phyloP scores from a whole-genome alignment of 352 stramenopile genomes.

The Pythium rishiriense region DNA sequence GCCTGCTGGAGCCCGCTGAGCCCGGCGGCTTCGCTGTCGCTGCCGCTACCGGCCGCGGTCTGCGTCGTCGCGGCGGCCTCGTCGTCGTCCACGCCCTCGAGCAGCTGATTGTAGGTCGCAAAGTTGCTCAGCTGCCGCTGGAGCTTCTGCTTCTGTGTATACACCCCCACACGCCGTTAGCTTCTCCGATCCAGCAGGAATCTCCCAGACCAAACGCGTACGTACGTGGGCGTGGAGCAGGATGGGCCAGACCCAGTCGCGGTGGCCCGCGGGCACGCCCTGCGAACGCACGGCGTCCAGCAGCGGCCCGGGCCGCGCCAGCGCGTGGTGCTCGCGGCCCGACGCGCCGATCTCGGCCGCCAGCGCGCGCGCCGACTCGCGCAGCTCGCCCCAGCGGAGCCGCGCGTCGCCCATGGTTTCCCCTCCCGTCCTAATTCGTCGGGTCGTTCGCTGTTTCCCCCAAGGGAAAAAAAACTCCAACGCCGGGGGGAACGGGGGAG shows the following conservation, averaged over 20 bases:
- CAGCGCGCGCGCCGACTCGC: slow-evolving; percentile 55
- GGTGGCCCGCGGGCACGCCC: slow-evolving; percentile 64
- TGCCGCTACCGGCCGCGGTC: slow-evolving; percentile 18
- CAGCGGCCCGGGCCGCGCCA: slow-evolving; percentile 42
- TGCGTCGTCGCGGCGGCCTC: not conserved
- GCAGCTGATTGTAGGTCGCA: slow-evolving; percentile 54
- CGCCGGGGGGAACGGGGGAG: not conserved
- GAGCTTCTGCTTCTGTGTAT: slow-evolving; percentile 48
- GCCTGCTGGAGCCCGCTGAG: slow-evolving; percentile 58
- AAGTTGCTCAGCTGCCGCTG: slow-evolving; percentile 50
- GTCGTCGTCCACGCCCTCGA: slow-evolving; percentile 35
- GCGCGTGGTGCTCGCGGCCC: slow-evolving; percentile 69
- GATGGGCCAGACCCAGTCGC: slow-evolving; percentile 80
- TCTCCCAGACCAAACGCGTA: not conserved
- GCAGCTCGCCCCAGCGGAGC: slow-evolving; percentile 56
- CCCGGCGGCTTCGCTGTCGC: slow-evolving; percentile 28
- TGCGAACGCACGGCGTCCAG: slow-evolving; percentile 56
- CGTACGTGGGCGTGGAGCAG: slow-evolving; percentile 57
- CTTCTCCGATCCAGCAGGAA: too few species aligned
- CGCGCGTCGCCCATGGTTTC: slow-evolving; percentile 17
- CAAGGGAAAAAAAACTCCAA: not conserved
- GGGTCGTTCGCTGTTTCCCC: not conserved
- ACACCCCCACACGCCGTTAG: not conserved
- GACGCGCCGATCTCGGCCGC: slow-evolving; percentile 55
- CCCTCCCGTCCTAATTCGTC: slow-evolving; percentile 4